Base-by-base conservation (phyloP, 352 stramenopile genomes). In the Globisporangium emineosum region DNA sequence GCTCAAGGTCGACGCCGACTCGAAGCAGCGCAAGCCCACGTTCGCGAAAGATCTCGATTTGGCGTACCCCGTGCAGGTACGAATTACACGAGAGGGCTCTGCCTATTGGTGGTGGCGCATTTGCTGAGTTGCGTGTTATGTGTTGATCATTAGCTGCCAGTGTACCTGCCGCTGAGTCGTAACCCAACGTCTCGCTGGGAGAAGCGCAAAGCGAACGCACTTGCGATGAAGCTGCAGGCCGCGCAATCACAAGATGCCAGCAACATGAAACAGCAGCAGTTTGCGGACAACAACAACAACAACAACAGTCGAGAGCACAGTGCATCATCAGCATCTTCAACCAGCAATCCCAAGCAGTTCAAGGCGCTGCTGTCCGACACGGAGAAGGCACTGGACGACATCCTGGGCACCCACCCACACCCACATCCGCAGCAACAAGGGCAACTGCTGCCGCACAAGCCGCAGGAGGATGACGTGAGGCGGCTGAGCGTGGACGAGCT, bases 401-500 rank as follows among this genome's bases (percentile, higher is more conserved):
- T 86, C 55, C 64, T 83, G n/a, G 58, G 70, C 52, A 67, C 62
- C 17, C 9, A 72, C 61, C n/a, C 42, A 8, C 13, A 70, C 23
- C 30, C 17, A 65, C 51, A n/a, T 55, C 53, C 69, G 58, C 42
- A 57, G 63, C 57, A 67, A 17, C 33, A 72, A 45, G 15, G 37
- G 17, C 13, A 21, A 5, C 37, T 45, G 37, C 17, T 45, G 15
- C 37, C 15, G 62, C 62, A 64, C 65, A 42, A 69, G 69, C 79
- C 35, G 29, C 75, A 79, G 27, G 68, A 61, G 1, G 72, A 85
- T 21, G 72, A 83, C 47, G 69, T 88, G 55, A 74, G 72, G 3
- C 69, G 73, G 12, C 70, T 88, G 52, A 88, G 77, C 42, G 80
- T 83, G 8, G 80, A 90, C 45, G 78, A 89, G 52, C 53, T 89